Evolutionary conservation across 148 eudicot species (phyloP).

Genomic region (Tetragonia tetragonoides): DNA sequence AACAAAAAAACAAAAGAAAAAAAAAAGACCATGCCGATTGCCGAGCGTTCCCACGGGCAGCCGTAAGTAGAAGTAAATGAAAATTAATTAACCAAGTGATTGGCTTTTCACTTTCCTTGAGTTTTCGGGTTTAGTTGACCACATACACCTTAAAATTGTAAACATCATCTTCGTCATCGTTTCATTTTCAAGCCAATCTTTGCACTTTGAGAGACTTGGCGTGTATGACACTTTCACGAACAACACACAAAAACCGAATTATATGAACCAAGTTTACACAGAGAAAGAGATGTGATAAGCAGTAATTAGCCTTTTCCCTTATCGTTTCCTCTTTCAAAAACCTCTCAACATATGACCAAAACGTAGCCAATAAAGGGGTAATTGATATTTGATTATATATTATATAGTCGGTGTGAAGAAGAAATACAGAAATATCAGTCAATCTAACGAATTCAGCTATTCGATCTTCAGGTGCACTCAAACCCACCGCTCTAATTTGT

Average conservation of each 20-base stretch:
- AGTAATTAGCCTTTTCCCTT: conserved; percentile 10
- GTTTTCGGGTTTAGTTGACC: no score
- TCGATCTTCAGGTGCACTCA: conserved; percentile 15
- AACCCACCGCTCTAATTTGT: conserved; percentile 6
- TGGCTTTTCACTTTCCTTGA: no score
- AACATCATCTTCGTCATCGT: no score
- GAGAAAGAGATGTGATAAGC: conserved; percentile 22
- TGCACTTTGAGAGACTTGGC: conserved; percentile 20
- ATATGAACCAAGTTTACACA: neutral
- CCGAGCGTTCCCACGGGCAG: no score
- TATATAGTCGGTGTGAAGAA: conserved; percentile 9
- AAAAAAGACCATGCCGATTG: no score
- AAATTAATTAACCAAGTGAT: no score
- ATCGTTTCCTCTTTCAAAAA: conserved; percentile 9
- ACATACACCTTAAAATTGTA: no score
- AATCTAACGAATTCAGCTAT: neutral
- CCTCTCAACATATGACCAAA: conserved; percentile 18
- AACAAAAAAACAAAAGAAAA: no score
- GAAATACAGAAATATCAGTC: neutral
- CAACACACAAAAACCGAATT: neutral
- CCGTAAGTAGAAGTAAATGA: no score
- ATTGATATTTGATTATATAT: neutral
- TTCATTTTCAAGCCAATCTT: neutral
- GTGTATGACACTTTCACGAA: conserved; percentile 28
- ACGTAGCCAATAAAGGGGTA: neutral